These are phyloP conservation scores for Rosa hybrid DNA, from an alignment of 331 rosid genomes.

Conservation along the genomic window DNA sequence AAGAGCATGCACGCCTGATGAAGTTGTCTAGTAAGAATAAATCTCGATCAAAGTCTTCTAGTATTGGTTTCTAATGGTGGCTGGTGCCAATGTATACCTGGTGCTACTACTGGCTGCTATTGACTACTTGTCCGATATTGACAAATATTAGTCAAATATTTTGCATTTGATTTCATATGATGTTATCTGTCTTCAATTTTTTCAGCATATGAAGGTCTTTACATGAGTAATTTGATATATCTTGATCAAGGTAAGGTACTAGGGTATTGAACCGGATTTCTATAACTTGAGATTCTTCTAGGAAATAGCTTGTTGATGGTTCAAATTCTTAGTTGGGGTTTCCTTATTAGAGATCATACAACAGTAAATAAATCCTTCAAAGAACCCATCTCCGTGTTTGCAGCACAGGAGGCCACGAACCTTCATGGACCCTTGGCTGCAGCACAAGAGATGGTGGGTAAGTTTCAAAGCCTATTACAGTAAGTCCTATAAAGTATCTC, in stretches of 20 bases:
- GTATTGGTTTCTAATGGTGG: slow-evolving; percentile 32
- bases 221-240: background rate
- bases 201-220: background rate
- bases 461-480: background rate
- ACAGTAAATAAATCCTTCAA: background rate
- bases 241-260: background rate
- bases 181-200: slow-evolving; percentile 1
- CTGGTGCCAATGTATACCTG: background rate
- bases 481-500: background rate
- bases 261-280: background rate
- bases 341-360: background rate
- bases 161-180: background rate
- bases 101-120: background rate
- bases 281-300: too few relatives aligned
- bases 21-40: slow-evolving; percentile 56
- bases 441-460: background rate
- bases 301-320: background rate
- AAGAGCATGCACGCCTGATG: slow-evolving; percentile 54
- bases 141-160: background rate
- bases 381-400: background rate
- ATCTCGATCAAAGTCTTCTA: slow-evolving; percentile 49
- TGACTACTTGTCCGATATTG: background rate
- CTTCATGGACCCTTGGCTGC: background rate
- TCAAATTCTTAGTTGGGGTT: background rate
- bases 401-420: background rate